Conservation (phyloP, 257 asterid species). For the Plantago elongata region DNA sequence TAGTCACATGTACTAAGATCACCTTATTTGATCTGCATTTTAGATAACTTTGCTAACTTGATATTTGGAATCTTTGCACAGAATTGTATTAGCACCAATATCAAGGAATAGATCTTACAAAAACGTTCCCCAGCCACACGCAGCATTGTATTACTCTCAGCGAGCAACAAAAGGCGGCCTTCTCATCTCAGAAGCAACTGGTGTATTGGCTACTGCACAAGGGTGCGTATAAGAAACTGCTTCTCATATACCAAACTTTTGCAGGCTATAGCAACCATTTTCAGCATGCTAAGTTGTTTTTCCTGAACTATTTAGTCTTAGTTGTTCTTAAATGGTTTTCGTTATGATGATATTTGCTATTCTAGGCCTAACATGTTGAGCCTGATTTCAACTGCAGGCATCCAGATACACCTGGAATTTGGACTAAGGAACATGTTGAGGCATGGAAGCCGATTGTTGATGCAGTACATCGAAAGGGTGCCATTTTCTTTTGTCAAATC, state of each 20-base stretch:
- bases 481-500: constrained; percentile 23
- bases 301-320: too few relatives aligned
- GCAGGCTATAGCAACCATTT: too few relatives aligned
- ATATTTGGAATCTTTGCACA: constrained; percentile 14
- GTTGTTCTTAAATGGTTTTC: too few relatives aligned
- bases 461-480: constrained; percentile 24
- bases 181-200: constrained; percentile 39
- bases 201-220: constrained; percentile 27
- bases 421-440: constrained; percentile 28
- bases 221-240: constrained; percentile 12
- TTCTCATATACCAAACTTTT: not conserved
- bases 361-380: too few relatives aligned
- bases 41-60: not conserved
- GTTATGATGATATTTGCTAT: too few relatives aligned
- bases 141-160: constrained; percentile 28
- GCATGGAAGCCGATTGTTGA: constrained; percentile 33
- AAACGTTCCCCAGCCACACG: constrained; percentile 32
- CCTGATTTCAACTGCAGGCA: constrained; percentile 12
- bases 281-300: not conserved
- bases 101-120: constrained; percentile 30
- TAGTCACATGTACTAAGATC: too few relatives aligned
- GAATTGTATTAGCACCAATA: constrained; percentile 34
- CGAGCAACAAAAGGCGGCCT: constrained; percentile 33
- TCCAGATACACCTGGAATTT: constrained; percentile 28
- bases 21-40: too few relatives aligned